phyloP scores from a whole-genome alignment of 2,329 filamentous ascomycete genomes.

The Fusarium xylarioides region DNA sequence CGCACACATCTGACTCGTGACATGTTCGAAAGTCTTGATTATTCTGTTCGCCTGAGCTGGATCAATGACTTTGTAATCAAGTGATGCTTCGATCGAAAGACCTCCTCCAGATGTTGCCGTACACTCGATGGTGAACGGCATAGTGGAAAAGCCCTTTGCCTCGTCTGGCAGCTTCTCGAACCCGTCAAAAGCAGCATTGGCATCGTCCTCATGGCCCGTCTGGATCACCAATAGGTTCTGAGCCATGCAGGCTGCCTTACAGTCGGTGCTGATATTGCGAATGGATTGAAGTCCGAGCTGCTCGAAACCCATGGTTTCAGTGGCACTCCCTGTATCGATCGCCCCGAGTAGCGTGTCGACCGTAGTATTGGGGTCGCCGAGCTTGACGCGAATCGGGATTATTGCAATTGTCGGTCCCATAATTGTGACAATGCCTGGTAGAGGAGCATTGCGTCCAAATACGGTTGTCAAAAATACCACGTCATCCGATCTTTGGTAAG shows the following conservation, averaged over 20 bases:
- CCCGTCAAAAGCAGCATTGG: not conserved
- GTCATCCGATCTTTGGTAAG: not conserved
- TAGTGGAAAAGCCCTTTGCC: not conserved
- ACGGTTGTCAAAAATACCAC: not conserved
- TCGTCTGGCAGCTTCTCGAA: not conserved
- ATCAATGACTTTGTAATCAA: not conserved
- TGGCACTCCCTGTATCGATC: not conserved
- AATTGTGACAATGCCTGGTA: not conserved
- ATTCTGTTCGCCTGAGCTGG: not conserved
- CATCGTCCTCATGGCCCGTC: not conserved
- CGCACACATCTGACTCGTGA: not conserved
- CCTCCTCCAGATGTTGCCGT: not conserved
- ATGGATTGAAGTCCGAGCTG: not conserved
- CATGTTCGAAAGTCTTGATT: not conserved
- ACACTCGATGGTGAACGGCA: not conserved
- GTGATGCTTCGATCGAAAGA: not conserved
- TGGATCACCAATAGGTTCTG: not conserved
- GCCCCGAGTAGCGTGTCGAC: not conserved
- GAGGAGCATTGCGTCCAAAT: not conserved
- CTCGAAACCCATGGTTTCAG: not conserved
- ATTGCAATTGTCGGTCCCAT: not conserved
- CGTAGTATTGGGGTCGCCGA: not conserved
- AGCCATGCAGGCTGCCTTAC: not conserved
- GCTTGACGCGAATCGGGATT: not conserved
- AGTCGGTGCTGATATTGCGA: not conserved